Evolutionary conservation across 169 alveolate species (phyloP).

Genomic region (Perkinsus chesapeaki): DNA sequence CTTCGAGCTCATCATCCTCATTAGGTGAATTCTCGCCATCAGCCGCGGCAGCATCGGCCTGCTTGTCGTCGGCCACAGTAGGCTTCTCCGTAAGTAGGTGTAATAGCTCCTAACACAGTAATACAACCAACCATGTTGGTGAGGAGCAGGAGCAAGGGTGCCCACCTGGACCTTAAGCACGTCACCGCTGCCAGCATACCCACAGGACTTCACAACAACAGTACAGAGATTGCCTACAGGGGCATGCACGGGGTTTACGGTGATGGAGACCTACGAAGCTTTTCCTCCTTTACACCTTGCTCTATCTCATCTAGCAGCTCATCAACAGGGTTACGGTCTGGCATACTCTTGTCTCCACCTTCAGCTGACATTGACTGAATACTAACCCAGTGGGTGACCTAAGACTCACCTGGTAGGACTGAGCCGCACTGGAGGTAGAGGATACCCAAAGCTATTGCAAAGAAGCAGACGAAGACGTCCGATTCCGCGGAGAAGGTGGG

Average conservation of each 20-base stretch:
- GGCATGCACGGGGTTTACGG: no score
- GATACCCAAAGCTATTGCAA: neutral
- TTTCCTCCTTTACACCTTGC: neutral
- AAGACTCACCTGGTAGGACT: neutral
- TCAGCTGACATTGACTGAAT: neutral
- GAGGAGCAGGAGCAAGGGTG: no score
- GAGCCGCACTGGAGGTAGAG: neutral
- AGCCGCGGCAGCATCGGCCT: neutral
- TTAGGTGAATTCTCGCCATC: constrained; percentile 4
- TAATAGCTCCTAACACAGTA: neutral
- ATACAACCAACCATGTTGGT: no score
- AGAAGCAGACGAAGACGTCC: neutral
- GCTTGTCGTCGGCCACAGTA: neutral
- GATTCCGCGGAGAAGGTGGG: neutral
- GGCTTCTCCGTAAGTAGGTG: neutral
- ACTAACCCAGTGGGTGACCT: neutral
- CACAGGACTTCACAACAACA: neutral
- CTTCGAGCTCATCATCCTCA: constrained; percentile 2
- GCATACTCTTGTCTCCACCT: neutral
- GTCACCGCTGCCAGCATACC: constrained; percentile 92
- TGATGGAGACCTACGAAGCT: neutral
- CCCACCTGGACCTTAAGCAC: constrained; percentile 73
- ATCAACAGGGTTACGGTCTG: neutral
- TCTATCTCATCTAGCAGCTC: neutral
- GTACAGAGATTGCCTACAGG: neutral